These are phyloP conservation scores for Diplocarpon mali DNA, from an alignment of 2,329 filamentous ascomycete genomes.

Conservation along the genomic window DNA sequence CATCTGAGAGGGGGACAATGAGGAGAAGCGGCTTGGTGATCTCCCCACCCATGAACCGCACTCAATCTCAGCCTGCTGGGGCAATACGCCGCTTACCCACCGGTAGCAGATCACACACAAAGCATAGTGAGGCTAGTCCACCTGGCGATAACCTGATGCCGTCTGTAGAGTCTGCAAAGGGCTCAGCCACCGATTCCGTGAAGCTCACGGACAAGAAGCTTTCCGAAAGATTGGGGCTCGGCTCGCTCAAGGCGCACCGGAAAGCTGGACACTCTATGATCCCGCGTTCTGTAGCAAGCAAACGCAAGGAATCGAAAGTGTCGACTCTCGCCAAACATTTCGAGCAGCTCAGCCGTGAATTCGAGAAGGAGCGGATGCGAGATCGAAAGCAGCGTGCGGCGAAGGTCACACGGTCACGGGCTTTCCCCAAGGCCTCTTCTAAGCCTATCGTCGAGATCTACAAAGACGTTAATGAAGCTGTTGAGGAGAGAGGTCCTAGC, in stretches of 20 bases:
- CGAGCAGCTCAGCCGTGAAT: constrained; percentile 91
- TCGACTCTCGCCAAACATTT: constrained; percentile 92
- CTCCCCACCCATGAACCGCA: constrained; percentile 26
- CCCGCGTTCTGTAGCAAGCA: constrained; percentile 67
- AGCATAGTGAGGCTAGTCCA: constrained; percentile 15
- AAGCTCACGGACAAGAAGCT: constrained; percentile 54
- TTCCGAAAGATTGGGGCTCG: constrained; percentile 58
- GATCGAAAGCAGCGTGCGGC: constrained; percentile 75
- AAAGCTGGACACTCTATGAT: constrained; percentile 65
- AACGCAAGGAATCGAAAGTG: constrained; percentile 65
- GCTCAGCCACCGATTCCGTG: constrained; percentile 20
- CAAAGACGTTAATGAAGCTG: constrained; percentile 83
- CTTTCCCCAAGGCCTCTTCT: constrained; percentile 83
- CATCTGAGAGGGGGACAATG: constrained; percentile 19
- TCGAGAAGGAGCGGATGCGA: constrained; percentile 73
- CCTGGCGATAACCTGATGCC: constrained; percentile 9
- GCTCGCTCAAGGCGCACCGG: constrained; percentile 47
- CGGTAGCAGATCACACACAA: constrained; percentile 15
- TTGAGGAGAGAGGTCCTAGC: constrained; percentile 62
- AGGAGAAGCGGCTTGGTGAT: constrained; percentile 18
- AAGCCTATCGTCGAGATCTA: constrained; percentile 95
- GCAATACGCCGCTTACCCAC: constrained; percentile 23
- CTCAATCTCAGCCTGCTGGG: constrained; percentile 27
- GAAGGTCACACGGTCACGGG: constrained; percentile 62
- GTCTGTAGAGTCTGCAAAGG: constrained; percentile 18